Evolutionary conservation across 495 filamentous ascomycete genomes (phyloP).

Genomic region (Annulohypoxylon moriforme): DNA sequence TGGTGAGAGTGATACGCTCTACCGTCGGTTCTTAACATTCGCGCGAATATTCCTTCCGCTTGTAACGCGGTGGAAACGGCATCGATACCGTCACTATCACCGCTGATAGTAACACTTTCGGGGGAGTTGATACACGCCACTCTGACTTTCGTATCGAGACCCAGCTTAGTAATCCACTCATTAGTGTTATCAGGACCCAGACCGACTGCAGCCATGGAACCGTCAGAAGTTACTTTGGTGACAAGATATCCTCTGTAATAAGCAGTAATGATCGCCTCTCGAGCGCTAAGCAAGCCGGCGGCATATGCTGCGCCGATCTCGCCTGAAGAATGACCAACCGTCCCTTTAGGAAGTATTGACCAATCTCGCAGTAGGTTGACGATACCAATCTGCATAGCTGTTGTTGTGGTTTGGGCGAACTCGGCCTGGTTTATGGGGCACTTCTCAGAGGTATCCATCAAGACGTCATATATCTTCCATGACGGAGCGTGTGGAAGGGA

Average conservation of each 20-base stretch:
- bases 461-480: background rate
- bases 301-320: conserved; percentile 10
- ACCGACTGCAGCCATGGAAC: background rate
- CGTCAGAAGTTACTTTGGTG: background rate
- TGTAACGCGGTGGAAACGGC: conserved; percentile 46
- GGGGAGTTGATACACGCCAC: conserved; percentile 25
- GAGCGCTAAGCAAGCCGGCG: background rate
- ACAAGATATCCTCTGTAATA: conserved; percentile 2
- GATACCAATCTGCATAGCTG: background rate
- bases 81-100: conserved; percentile 50
- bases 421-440: background rate
- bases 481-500: background rate
- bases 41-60: conserved; percentile 54
- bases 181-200: background rate
- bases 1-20: conserved; percentile 65
- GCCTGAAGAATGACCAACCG: conserved; percentile 4
- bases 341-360: background rate
- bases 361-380: background rate
- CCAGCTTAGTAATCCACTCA: background rate
- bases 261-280: background rate
- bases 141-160: background rate
- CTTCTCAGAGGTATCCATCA: background rate
- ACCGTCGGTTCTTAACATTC: conserved; percentile 57
- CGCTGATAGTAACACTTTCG: conserved; percentile 58
- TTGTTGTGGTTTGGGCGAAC: background rate